These are phyloP conservation scores for Domatiomyces catenatus DNA, from an alignment of 2,329 filamentous ascomycete genomes.

Conservation along the genomic window DNA sequence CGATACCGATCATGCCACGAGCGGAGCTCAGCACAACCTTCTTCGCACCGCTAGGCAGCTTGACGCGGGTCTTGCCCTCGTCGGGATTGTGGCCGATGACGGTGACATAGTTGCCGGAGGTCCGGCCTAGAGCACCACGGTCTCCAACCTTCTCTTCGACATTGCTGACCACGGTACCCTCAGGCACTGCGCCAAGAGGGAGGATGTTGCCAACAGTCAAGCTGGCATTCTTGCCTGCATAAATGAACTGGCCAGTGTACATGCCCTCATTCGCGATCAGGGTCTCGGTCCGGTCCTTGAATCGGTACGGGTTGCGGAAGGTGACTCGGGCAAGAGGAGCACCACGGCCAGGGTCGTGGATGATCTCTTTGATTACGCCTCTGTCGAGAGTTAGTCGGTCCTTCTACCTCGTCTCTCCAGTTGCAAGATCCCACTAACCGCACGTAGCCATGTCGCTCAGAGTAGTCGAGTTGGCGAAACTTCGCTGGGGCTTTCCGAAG, in stretches of 20 bases:
- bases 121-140: slow-evolving; percentile 88
- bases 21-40: slow-evolving; percentile 88
- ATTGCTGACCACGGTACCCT: slow-evolving; percentile 98
- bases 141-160: slow-evolving; percentile 98
- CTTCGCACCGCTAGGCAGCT: slow-evolving; percentile 98
- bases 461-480: slow-evolving; percentile 91
- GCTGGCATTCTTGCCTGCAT: slow-evolving; percentile 96
- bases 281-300: slow-evolving; percentile 94
- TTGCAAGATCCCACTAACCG: not conserved
- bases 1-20: slow-evolving; percentile 98
- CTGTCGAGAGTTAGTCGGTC: slow-evolving; percentile 49
- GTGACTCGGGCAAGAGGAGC: slow-evolving; percentile 91
- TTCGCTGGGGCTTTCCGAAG: slow-evolving; percentile 46
- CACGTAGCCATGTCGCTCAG: slow-evolving; percentile 67
- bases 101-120: slow-evolving; percentile 98
- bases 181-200: slow-evolving; percentile 81
- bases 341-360: slow-evolving; percentile 97
- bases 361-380: slow-evolving; percentile 95
- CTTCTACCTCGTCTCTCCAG: not conserved
- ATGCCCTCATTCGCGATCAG: slow-evolving; percentile 99
- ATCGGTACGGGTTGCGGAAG: slow-evolving; percentile 97
- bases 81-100: slow-evolving; percentile 95
- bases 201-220: slow-evolving; percentile 97
- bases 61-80: slow-evolving; percentile 98
- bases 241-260: slow-evolving; percentile 99